Conservation (phyloP, 2,329 filamentous ascomycete genomes). For the Pseudonectria buxi region DNA sequence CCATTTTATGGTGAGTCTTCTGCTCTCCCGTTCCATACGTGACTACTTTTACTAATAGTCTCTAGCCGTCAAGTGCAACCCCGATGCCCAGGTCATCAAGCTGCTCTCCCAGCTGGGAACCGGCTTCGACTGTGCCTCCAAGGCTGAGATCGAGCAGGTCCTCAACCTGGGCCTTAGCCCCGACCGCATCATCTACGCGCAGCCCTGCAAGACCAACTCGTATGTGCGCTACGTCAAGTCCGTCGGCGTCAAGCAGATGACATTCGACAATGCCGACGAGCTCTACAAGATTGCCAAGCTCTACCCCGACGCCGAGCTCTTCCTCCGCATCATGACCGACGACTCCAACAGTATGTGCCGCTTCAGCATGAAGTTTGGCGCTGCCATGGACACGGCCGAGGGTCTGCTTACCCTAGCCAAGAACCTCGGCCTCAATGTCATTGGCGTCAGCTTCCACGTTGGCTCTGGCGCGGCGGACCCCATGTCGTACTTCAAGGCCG, state of each 20-base stretch:
- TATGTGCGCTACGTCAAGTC: slow-evolving; percentile 86
- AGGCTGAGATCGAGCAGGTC: slow-evolving; percentile 92
- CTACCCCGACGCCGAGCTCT: slow-evolving; percentile 83
- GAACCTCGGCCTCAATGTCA: slow-evolving; percentile 78
- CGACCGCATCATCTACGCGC: slow-evolving; percentile 93
- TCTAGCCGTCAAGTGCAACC: slow-evolving; percentile 96
- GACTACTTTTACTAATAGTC: slow-evolving; percentile 4
- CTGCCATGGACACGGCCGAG: slow-evolving; percentile 74
- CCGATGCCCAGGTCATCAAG: slow-evolving; percentile 79
- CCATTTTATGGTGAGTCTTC: slow-evolving; percentile 78
- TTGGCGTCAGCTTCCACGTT: slow-evolving; percentile 96
- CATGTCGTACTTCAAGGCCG: slow-evolving; percentile 82
- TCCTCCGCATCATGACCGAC: slow-evolving; percentile 90
- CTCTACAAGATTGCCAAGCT: slow-evolving; percentile 95
- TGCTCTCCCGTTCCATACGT: neutral
- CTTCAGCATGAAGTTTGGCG: slow-evolving; percentile 95
- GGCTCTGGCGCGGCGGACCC: slow-evolving; percentile 94
- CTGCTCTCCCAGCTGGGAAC: slow-evolving; percentile 84
- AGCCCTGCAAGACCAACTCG: slow-evolving; percentile 99
- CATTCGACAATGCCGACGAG: slow-evolving; percentile 97
- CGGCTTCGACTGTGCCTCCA: slow-evolving; percentile 97
- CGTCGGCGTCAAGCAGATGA: slow-evolving; percentile 92
- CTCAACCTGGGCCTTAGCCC: slow-evolving; percentile 76
- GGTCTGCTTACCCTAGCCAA: slow-evolving; percentile 73
- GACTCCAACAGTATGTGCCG: slow-evolving; percentile 92